Percentiles rank a stretch among this genome's conserved stretches.
Evolutionary conservation across 2,329 filamentous ascomycete genomes (phyloP).

Genomic region (Beauveria pseudobassiana): DNA sequence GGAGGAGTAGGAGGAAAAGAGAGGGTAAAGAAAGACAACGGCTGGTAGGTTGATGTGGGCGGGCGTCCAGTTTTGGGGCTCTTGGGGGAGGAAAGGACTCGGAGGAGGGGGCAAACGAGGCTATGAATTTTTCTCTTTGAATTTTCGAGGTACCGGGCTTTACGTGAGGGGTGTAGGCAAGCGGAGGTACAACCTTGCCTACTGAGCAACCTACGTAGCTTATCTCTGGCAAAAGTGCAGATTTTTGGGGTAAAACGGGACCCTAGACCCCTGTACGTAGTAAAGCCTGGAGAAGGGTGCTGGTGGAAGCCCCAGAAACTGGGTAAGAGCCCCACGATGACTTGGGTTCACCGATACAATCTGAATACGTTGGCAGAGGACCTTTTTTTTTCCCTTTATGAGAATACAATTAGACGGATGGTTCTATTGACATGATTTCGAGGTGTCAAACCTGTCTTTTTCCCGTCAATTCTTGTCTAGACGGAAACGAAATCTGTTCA

Average conservation of each 20-base stretch:
- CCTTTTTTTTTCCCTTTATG: too few species aligned
- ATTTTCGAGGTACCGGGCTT: neutral
- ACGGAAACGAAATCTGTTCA: too few species aligned
- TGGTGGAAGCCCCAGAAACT: too few species aligned
- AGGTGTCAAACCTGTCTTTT: too few species aligned
- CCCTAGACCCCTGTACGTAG: too few species aligned
- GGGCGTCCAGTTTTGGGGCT: constrained; percentile 3
- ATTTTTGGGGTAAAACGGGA: constrained; percentile 6
- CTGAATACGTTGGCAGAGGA: too few species aligned
- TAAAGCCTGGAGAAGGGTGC: too few species aligned
- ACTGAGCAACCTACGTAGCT: neutral
- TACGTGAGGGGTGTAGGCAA: neutral
- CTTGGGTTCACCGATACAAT: too few species aligned
- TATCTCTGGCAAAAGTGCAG: neutral
- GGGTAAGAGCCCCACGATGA: too few species aligned
- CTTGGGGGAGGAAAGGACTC: neutral
- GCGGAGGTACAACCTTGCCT: neutral
- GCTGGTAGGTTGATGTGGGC: neutral
- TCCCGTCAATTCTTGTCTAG: too few species aligned
- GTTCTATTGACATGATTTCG: too few species aligned
- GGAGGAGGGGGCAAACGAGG: neutral
- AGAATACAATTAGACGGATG: too few species aligned
- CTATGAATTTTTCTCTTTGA: neutral
- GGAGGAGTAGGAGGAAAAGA: neutral
- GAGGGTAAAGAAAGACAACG: neutral